Evolutionary conservation across 768 basidiomycete species (phyloP), one percentile per base, ranked within the genome.

Genomic region (Boletales sp.): DNA sequence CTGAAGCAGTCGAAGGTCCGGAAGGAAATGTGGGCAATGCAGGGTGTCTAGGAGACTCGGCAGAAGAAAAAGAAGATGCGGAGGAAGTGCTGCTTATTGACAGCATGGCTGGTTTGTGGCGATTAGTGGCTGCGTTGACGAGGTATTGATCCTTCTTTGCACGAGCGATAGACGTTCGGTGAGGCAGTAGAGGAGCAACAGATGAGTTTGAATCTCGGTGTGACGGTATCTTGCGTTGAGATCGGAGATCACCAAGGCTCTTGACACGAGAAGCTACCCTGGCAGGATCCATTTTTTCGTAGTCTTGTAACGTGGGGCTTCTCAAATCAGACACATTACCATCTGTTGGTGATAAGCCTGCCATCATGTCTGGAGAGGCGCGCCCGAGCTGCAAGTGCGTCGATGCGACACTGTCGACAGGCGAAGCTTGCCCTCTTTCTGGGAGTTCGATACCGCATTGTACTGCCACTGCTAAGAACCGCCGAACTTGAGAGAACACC

Each of bases 401-500:
- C 41, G 46, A 54, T 30, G 37, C 33, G 32, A 65, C 53, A 10
- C 51, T 58, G 17, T 59, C 59, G 28, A 57, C 55, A 21, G 60
- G 57, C 2, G 63, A 56, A 42, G 56, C 60, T 19, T 74, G 74
- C 35, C 69, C 70, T 44, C 70, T 73, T 52, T 82, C 75, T 3
- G 84, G 86, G 30, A 90, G 71, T 49, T 83, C 79, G 35, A 90
- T 65, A 17, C 87, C 88, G 63, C 84, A 90, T 54, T 87, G 86
- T 25, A 82, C 79, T 30, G 84, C 86, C 47, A 88, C 75, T 19
- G 82, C 77, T 46, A 99, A 70, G 66, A 99, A 94, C 9, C 81
- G 76, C 46, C 87, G 79, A 13, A 95, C 86, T 61, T 82, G 84
- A 19, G 80, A 82, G 58, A 93, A 90, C 2, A 94, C 87, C 55